Conservation (phyloP, 805 yeast genomes). For the Candida adriatica region DNA sequence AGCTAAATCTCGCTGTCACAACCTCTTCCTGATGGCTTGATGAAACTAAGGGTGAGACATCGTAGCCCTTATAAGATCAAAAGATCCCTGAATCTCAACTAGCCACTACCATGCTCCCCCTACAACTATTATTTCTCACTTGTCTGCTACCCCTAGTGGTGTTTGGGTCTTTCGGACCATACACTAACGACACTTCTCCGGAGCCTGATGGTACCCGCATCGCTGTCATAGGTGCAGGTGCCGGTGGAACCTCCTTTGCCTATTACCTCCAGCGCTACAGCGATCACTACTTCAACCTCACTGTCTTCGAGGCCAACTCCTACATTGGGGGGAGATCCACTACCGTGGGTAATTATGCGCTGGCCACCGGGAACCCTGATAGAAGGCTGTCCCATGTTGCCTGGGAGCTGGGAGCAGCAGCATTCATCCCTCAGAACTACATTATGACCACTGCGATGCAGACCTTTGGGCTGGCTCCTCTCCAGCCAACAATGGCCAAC, state of each 20-base stretch:
- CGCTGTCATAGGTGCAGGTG: slow-evolving; percentile 45
- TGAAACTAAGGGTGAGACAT: too few species aligned
- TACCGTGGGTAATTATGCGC: slow-evolving; percentile 22
- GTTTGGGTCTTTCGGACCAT: too few species aligned
- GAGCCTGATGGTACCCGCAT: too few species aligned
- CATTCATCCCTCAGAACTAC: slow-evolving; percentile 34
- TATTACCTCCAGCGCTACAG: slow-evolving; percentile 36
- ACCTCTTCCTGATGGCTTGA: too few species aligned
- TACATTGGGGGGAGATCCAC: slow-evolving; percentile 42
- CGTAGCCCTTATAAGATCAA: too few species aligned
- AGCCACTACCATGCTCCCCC: too few species aligned
- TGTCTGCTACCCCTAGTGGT: too few species aligned
- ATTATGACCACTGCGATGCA: slow-evolving; percentile 31
- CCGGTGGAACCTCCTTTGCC: slow-evolving; percentile 44
- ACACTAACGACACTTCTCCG: too few species aligned
- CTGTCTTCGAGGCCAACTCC: slow-evolving; percentile 33
- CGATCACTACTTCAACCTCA: slow-evolving; percentile 28
- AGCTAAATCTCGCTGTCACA: too few species aligned
- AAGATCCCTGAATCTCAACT: too few species aligned
- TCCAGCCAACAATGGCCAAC: slow-evolving; percentile 6
- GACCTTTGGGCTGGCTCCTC: slow-evolving; percentile 26
- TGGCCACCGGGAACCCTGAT: slow-evolving; percentile 8
- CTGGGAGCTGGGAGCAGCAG: slow-evolving; percentile 40
- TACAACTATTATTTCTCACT: too few species aligned
- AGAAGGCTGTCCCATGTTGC: slow-evolving; percentile 12